Evolutionary conservation across 371 early-diverging fungal species (phyloP), one percentile per base, ranked within the genome.

Genomic region (Mortierella sp.): DNA sequence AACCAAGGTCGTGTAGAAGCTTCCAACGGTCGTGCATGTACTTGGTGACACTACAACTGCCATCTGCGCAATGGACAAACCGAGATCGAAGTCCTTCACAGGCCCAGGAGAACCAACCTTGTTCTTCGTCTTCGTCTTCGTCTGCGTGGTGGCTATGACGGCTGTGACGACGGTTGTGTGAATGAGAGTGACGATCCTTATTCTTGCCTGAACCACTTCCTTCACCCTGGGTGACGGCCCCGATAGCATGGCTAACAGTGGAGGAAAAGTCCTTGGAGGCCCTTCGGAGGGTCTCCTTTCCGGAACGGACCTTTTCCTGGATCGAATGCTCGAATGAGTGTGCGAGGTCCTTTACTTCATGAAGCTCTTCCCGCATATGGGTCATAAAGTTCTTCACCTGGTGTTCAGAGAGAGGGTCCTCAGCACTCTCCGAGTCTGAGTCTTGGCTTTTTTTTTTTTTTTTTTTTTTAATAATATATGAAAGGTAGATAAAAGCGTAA

Each of bases 351-450:
- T 30, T 48, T 16, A 57, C 66, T 4, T 56, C 62, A 25, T 61
- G 48, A 5, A 72, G 28, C 11, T 62, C 72, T 0, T 44, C 66
- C 25, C 66, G 66, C 52, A 72, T 55, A 6, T 60, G 60, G 6
- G 65, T 62, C 57, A 72, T 57, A 55, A 66, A 66, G 19, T 57
- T 55, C 23, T 61, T 56, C 21, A 72, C 72, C 18, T 56, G 43
- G 4, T 44, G 62, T 28, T 72, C 72, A 4, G 77, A 61, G 18
- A 76, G 14, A 15, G 68, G 68, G 37, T 72, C 72, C 9, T 76
- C 67, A 14, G 64, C 61, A 25, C 71, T 70, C 2, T 70, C 72
- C 16, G 77, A 76, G 51, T 76, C 68, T 1, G 68, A 65, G 4
- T 28, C 46, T 6, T 37, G 37, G 9, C 37, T 37, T n/a, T n/a